These are phyloP conservation scores for Apiotrichum gracile DNA, from an alignment of 1,284 basidiomycete genomes.

Conservation along the genomic window DNA sequence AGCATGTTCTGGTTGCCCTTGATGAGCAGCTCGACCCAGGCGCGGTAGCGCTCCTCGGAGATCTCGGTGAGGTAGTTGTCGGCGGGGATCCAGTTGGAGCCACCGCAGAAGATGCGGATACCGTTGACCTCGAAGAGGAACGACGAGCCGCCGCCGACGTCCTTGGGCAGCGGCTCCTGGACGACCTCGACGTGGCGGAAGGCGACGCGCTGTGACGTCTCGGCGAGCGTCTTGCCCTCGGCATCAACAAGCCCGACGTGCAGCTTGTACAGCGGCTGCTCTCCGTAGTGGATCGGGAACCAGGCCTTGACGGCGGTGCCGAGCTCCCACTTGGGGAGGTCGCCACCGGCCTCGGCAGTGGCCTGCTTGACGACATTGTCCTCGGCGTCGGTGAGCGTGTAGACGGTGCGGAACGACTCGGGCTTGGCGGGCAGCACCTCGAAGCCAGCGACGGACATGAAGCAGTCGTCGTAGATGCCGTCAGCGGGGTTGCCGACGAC, in stretches of 20 bases:
- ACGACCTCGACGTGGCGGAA: conserved; percentile 70
- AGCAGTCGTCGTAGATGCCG: conserved; percentile 3
- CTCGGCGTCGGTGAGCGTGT: conserved; percentile 7
- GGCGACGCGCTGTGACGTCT: conserved; percentile 50
- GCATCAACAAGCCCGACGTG: conserved; percentile 52
- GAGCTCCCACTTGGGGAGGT: conserved; percentile 54
- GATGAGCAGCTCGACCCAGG: conserved; percentile 50
- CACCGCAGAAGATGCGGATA: conserved; percentile 77
- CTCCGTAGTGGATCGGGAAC: conserved; percentile 69
- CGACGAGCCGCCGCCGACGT: conserved; percentile 59
- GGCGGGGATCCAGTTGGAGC: conserved; percentile 89
- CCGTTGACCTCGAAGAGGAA: conserved; percentile 89
- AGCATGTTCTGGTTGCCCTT: conserved; percentile 54
- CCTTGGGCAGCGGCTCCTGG: conserved; percentile 58
- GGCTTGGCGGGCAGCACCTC: conserved; percentile 5
- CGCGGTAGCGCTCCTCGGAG: conserved; percentile 49
- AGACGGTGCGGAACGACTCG: conserved; percentile 2
- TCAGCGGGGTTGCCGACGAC: background rate
- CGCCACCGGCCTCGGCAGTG: conserved; percentile 40
- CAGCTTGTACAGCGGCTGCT: conserved; percentile 67
- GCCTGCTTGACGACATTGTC: conserved; percentile 25
- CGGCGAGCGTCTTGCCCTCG: conserved; percentile 21
- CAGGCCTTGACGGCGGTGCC: conserved; percentile 56
- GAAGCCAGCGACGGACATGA: conserved; percentile 1
- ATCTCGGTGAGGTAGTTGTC: conserved; percentile 79